Conservation (phyloP, 2,329 filamentous ascomycete species). For the Ophiostoma angusticollis region DNA sequence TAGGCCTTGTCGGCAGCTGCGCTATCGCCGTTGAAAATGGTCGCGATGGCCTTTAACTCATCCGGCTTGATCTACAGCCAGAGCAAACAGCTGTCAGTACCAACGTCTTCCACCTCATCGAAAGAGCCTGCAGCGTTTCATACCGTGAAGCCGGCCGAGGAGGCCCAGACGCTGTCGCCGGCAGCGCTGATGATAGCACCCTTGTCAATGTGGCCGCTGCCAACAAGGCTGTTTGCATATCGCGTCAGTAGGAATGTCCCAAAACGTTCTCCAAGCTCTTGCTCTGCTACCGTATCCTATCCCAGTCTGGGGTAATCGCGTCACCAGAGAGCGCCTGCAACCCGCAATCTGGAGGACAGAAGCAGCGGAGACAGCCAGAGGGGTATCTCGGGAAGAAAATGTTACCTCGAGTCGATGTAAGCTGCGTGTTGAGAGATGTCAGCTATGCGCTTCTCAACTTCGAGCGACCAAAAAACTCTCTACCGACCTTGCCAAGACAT, state of each 20-base stretch:
- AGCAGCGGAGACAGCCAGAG: neutral
- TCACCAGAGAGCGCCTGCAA: too few relatives aligned
- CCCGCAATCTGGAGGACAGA: too few relatives aligned
- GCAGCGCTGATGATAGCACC: conserved; percentile 72
- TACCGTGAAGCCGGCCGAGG: conserved; percentile 61
- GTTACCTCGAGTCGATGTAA: conserved; percentile 15
- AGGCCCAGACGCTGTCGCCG: conserved; percentile 71
- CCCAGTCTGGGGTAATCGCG: neutral
- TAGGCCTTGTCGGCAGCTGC: conserved; percentile 52
- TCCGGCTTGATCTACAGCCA: conserved; percentile 36
- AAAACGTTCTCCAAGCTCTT: neutral
- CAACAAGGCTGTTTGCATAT: conserved; percentile 54
- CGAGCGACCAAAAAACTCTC: too few relatives aligned
- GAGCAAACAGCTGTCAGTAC: neutral
- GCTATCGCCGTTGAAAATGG: conserved; percentile 33
- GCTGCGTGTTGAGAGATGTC: too few relatives aligned
- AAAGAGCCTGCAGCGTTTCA: conserved; percentile 18
- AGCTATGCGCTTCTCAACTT: too few relatives aligned
- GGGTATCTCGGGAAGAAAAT: neutral
- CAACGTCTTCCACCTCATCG: too few relatives aligned
- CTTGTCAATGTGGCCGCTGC: conserved; percentile 67
- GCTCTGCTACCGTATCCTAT: neutral
- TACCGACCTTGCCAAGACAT: conserved; percentile 15
- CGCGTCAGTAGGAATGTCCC: conserved; percentile 2
- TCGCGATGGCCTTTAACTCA: conserved; percentile 46